phyloP scores from a whole-genome alignment of 1,284 basidiomycete species.

The Ustilago shanxiensis region DNA sequence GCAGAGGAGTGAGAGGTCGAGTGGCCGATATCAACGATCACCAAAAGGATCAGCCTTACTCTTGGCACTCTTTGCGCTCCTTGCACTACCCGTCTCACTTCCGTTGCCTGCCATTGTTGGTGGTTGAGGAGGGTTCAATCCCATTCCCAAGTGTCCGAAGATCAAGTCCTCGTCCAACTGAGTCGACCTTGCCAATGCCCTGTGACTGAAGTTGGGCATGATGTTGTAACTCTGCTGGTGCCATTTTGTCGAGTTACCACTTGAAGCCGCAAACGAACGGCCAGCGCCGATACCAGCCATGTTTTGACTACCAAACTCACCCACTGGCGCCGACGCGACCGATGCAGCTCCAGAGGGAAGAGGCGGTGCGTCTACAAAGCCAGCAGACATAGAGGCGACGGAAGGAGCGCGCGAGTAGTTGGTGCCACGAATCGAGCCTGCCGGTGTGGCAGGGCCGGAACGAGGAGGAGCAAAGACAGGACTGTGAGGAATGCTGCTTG shows the following conservation, averaged over 20 bases:
- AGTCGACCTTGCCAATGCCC: conserved; percentile 47
- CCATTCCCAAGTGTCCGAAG: conserved; percentile 53
- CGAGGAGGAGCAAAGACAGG: conserved; percentile 23
- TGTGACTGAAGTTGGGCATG: conserved; percentile 49
- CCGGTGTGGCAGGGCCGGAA: conserved; percentile 39
- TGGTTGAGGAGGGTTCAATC: conserved; percentile 27
- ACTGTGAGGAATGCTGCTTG: conserved; percentile 19
- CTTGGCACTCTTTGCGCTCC: conserved; percentile 40
- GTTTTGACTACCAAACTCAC: conserved; percentile 49
- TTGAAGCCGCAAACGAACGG: conserved; percentile 37
- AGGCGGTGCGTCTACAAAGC: conserved; percentile 46
- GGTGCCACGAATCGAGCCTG: conserved; percentile 45
- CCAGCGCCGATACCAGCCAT: conserved; percentile 53
- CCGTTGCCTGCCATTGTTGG: conserved; percentile 39
- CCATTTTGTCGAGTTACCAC: conserved; percentile 56
- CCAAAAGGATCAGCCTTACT: conserved; percentile 48
- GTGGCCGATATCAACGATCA: conserved; percentile 43
- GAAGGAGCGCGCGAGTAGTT: conserved; percentile 49
- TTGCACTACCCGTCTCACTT: conserved; percentile 40
- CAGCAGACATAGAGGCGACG: conserved; percentile 49
- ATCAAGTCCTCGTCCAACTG: conserved; percentile 53
- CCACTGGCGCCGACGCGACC: conserved; percentile 27
- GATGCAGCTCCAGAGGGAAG: conserved; percentile 44
- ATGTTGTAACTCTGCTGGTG: conserved; percentile 53
- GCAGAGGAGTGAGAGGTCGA: neutral